These are phyloP conservation scores for Calocera cornea DNA, from an alignment of 768 basidiomycete species.

Conservation along the genomic window DNA sequence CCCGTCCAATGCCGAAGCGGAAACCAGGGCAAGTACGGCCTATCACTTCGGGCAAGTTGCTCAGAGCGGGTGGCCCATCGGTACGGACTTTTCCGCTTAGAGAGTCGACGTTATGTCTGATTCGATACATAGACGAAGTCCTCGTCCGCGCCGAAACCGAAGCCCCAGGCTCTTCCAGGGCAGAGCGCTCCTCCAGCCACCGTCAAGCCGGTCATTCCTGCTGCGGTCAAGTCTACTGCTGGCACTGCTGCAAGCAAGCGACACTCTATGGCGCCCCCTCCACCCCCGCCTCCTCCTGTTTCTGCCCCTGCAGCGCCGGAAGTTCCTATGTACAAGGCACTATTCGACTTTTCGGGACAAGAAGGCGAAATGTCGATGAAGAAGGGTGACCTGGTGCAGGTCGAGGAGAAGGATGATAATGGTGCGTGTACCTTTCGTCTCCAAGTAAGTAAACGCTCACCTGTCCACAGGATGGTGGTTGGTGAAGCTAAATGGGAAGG, in stretches of 20 bases:
- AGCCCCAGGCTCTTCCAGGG: constrained; percentile 55
- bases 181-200: constrained; percentile 13
- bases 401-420: constrained; percentile 83
- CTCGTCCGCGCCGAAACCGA: constrained; percentile 37
- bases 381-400: constrained; percentile 86
- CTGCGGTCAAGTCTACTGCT: constrained; percentile 21
- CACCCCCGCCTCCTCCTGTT: constrained; percentile 40
- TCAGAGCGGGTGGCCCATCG: constrained; percentile 64
- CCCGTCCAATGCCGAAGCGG: constrained; percentile 70
- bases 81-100: background rate
- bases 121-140: constrained; percentile 20
- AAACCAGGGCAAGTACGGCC: constrained; percentile 80
- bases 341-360: constrained; percentile 87
- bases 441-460: background rate
- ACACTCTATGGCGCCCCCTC: constrained; percentile 22
- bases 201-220: constrained; percentile 15
- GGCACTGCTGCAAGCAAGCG: constrained; percentile 30
- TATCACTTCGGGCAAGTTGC: constrained; percentile 69
- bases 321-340: constrained; percentile 66
- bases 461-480: constrained; percentile 77
- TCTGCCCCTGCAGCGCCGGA: constrained; percentile 45
- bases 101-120: background rate
- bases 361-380: constrained; percentile 78
- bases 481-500: constrained; percentile 62
- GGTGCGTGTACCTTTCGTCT: constrained; percentile 24